Base-by-base conservation (phyloP, 441 rosid genomes). In the Metrosideros polymorpha region DNA sequence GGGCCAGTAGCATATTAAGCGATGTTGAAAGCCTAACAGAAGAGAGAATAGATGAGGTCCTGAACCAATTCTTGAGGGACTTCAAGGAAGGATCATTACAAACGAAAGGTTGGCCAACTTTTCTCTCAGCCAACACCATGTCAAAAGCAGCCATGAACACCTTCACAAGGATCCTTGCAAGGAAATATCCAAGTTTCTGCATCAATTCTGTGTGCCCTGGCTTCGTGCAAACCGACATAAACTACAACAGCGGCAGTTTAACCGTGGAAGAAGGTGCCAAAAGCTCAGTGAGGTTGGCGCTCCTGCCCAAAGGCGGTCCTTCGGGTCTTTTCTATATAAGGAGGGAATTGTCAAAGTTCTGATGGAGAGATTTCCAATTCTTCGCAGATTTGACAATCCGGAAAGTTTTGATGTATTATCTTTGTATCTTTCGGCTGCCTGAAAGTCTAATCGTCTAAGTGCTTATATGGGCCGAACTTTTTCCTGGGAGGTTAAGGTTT, bases 141-240 rank as follows among this genome's bases (percentile, higher is more conserved):
- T 91, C 92, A 3, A 92, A 92, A 88, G 93, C 90, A 57, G 88
- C 88, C 1, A 4, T 90, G 87, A 93, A 90, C 79, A 92, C 93
- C 12, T 88, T 90, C 86, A 87, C 93, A 9, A 87, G 94, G 82
- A 87, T 92, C 71, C 76, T 91, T 15, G 91, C 92, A 22, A 87
- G 88, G 75, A 90, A 87, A 47, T 84, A 86, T 14, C 89, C 90
- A 1, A 24, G 51, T 25, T 85, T 92, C 83, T 30, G 89, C 66
- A 82, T 90, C 79, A 91, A 92, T 82, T 59, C 87, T 42, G 90
- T 92, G 13, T 88, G 89, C 86, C 94, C 92, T 52, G 93, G 93
- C 27, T 89, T 27, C 63, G 92, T 89, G 42, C 89, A 86, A 63
- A 93, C 92, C 7, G 94, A 92, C 47, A 13, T 91, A 2, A 92